phyloP scores from a whole-genome alignment of 441 rosid species.

The Macaranga tanarius region DNA sequence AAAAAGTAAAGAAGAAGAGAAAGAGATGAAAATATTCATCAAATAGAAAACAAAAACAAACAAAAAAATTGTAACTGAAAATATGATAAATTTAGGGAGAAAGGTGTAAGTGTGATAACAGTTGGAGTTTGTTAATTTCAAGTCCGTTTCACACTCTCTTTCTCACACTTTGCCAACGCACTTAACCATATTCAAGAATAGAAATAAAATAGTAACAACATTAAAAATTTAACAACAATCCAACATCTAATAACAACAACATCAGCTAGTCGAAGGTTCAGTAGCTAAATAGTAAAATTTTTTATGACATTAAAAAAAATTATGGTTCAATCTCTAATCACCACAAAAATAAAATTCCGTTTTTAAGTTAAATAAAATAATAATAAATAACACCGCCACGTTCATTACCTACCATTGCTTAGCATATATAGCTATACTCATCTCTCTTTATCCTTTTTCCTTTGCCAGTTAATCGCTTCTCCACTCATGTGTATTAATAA shows the following conservation, averaged over 20 bases:
- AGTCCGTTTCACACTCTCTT: constrained; percentile 67
- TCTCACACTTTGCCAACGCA: constrained; percentile 68
- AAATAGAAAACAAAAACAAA: constrained; percentile 22
- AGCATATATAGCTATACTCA: constrained; percentile 17
- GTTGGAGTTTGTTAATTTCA: constrained; percentile 36
- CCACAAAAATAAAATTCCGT: too few species aligned
- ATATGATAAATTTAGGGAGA: constrained; percentile 41
- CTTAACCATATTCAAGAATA: neutral
- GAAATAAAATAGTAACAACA: neutral
- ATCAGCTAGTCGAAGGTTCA: neutral
- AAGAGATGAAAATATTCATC: neutral
- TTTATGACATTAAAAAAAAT: too few species aligned
- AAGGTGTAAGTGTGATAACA: constrained; percentile 16
- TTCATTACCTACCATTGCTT: constrained; percentile 13
- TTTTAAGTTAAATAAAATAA: too few species aligned
- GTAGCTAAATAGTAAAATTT: too few species aligned
- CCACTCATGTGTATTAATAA: constrained; percentile 7
- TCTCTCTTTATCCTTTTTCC: neutral
- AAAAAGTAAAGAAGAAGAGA: neutral
- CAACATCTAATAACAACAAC: neutral
- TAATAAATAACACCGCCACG: neutral
- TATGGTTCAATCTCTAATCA: too few species aligned
- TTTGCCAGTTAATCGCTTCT: constrained; percentile 27
- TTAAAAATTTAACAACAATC: neutral
- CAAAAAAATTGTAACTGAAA: constrained; percentile 37